These are phyloP conservation scores for Ustilago hordei DNA, from an alignment of 1,284 basidiomycete species.

Conservation along the genomic window DNA sequence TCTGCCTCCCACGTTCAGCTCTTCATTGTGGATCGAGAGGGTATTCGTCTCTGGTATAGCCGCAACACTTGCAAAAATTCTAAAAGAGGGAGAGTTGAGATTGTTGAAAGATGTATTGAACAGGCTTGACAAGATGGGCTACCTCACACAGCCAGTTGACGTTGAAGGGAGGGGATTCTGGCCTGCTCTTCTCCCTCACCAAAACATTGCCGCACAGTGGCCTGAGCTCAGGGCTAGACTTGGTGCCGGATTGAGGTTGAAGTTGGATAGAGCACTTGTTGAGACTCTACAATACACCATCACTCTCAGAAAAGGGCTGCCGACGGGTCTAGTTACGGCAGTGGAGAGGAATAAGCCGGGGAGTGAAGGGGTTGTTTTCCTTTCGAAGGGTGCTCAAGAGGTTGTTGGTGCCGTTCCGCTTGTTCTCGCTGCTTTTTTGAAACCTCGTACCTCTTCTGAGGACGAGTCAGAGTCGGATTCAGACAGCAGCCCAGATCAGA, in stretches of 20 bases:
- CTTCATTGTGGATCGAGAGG: conserved; percentile 4
- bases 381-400: conserved; percentile 5
- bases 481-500: background rate
- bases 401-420: conserved; percentile 16
- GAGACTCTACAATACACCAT: conserved; percentile 22
- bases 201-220: background rate
- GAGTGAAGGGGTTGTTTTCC: conserved; percentile 21
- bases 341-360: conserved; percentile 20
- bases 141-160: conserved; percentile 17
- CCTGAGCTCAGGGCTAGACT: conserved; percentile 3
- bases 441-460: background rate
- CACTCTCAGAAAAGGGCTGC: background rate
- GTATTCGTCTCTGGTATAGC: conserved; percentile 30
- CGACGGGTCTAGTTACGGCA: conserved; percentile 11
- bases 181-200: background rate
- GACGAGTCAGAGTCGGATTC: conserved; percentile 8
- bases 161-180: conserved; percentile 19
- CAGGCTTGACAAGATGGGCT: conserved; percentile 27
- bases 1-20: background rate
- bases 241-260: background rate
- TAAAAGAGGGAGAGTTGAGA: background rate
- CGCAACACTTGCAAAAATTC: background rate
- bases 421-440: conserved; percentile 8
- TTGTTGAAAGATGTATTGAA: conserved; percentile 13
- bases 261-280: conserved; percentile 12